A percentile compares a stretch with the other conserved stretches of the same genome.
These are phyloP conservation scores for Pichia sp. DNA, from an alignment of 1,139 yeast species.

Conservation along the genomic window DNA sequence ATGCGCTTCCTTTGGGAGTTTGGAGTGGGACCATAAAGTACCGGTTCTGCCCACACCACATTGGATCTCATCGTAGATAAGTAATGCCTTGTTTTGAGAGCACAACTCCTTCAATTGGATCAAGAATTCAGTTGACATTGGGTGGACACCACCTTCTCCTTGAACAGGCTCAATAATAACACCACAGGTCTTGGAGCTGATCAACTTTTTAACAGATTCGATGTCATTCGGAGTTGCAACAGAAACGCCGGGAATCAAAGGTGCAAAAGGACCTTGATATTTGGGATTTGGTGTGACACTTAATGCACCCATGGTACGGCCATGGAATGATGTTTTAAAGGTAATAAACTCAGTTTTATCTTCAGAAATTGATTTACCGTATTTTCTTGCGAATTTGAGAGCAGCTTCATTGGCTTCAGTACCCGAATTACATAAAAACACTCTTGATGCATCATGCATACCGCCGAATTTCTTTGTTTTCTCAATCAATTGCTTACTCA, in stretches of 20 bases:
- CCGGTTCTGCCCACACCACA: slow-evolving; percentile 96
- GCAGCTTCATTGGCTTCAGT: slow-evolving; percentile 99
- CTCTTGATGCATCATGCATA: slow-evolving; percentile 70
- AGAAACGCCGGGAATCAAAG: slow-evolving; percentile 78
- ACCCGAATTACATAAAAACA: slow-evolving; percentile 89
- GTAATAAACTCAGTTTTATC: slow-evolving; percentile 71
- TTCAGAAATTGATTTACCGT: slow-evolving; percentile 47
- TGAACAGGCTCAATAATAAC: slow-evolving; percentile 95
- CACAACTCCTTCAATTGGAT: slow-evolving; percentile 61
- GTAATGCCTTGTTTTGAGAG: slow-evolving; percentile 57
- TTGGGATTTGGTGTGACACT: slow-evolving; percentile 89
- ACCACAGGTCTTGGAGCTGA: slow-evolving; percentile 76
- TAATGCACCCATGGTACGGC: slow-evolving; percentile 88
- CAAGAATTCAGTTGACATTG: slow-evolving; percentile 57
- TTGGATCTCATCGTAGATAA: slow-evolving; percentile 93
- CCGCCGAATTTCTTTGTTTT: slow-evolving; percentile 67
- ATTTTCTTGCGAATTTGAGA: slow-evolving; percentile 85
- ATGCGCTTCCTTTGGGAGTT: slow-evolving; percentile 66
- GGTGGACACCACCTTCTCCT: slow-evolving; percentile 94
- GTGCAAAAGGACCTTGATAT: slow-evolving; percentile 85
- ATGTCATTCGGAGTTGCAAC: slow-evolving; percentile 56
- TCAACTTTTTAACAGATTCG: slow-evolving; percentile 46
- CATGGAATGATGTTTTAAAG: slow-evolving; percentile 88
- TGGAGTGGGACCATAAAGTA: slow-evolving; percentile 83
- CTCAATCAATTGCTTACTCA: slow-evolving; percentile 63